These are phyloP conservation scores for Ceratocystis eucalypticola DNA, from an alignment of 2,329 filamentous ascomycete genomes.

Conservation along the genomic window DNA sequence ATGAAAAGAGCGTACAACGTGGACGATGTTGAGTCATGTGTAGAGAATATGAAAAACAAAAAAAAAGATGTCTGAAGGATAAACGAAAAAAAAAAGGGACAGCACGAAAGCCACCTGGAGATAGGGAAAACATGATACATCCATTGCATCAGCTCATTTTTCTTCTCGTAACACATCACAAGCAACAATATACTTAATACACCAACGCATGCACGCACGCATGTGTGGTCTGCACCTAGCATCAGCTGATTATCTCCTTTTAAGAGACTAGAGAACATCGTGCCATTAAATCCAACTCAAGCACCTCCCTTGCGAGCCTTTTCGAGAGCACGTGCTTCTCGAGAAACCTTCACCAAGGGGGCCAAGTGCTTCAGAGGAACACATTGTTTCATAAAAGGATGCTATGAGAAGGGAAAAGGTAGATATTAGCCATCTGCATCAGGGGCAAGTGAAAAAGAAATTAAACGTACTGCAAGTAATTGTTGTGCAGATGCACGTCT, in stretches of 20 bases:
- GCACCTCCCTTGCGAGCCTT: slow-evolving; percentile 50
- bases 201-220: not conserved
- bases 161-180: slow-evolving; percentile 1
- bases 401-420: slow-evolving; percentile 34
- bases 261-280: not conserved
- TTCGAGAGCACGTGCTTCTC: slow-evolving; percentile 74
- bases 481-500: slow-evolving; percentile 93
- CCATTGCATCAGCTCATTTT: not conserved
- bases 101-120: not conserved
- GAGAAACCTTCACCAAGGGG: slow-evolving; percentile 73
- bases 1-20: not conserved
- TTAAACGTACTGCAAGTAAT: slow-evolving; percentile 61
- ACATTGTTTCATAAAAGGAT: slow-evolving; percentile 67
- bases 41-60: not conserved
- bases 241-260: not conserved
- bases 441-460: slow-evolving; percentile 23
- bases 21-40: not conserved
- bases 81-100: not conserved
- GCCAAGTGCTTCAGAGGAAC: slow-evolving; percentile 64
- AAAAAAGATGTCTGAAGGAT: not conserved
- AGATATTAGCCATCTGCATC: not conserved
- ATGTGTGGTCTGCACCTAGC: not conserved
- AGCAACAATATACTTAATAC: not conserved
- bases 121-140: slow-evolving; percentile 5
- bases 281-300: not conserved